Base-by-base conservation (phyloP, 768 basidiomycete species). In the Collybia sordida region DNA sequence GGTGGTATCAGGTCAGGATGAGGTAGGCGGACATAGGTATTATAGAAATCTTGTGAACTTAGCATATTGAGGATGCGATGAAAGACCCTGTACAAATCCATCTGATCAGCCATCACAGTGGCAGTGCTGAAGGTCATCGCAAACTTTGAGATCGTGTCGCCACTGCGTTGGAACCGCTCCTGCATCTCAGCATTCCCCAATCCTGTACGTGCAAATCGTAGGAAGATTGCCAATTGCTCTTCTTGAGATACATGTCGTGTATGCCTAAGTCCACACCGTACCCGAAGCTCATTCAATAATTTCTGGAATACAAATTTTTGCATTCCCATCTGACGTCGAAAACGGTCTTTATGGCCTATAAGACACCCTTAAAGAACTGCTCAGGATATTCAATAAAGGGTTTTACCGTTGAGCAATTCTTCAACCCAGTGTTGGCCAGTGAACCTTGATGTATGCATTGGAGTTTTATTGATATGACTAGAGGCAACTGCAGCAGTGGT, bases 141-240 rank as follows among this genome's bases (percentile, higher is more conserved):
- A 27, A 44, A 69, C 72, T 64, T 63, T n/a, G 64, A 68, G 15
- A 74, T 67, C 1, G 72, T 73, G 21, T 69, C 69, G 9, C 61
- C 66, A 55, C 68, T 68, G 2, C 61, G 45, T 51, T 74, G 72
- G 51, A 76, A 74, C 6, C 60, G 45, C 43, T 45, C 45, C 19
- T 45, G 45, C 45, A 36, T 21, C 18, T 45, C 45, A 17, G 19
- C 21, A 36, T 45, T 45, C 1, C 45, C 17, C 11, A 36, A 15
- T 35, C 45, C 45, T 36, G 45, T 45, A 7, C 28, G 22, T 19
- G 44, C 44, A 44, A 44, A 28, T 14, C 31, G 8, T 4, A 36
- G 31, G 25, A 45, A 45, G 14, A 45, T 45, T 36, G 45, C 45
- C 18, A 45, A 14, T 24, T 45, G 35, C 45, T 45, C 45, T 45